phyloP scores from a whole-genome alignment of 345 rosid genomes.

The Cardiospermum halicacabum region DNA sequence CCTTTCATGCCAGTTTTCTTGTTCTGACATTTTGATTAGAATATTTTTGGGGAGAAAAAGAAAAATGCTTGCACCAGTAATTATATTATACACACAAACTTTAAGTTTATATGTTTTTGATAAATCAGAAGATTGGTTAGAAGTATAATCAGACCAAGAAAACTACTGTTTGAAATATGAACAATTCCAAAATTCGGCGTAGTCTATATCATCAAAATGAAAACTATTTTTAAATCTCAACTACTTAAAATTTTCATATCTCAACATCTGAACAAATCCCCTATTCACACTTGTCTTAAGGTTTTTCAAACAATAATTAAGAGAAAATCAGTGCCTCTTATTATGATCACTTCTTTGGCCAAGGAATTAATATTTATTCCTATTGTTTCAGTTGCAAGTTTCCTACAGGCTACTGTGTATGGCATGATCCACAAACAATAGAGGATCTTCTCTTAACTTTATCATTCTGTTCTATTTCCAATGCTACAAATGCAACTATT shows the following conservation, averaged over 20 bases:
- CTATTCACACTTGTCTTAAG: background rate
- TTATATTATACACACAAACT: too few species aligned
- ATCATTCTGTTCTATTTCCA: background rate
- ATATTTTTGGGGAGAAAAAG: too few species aligned
- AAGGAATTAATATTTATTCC: background rate
- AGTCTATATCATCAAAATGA: too few species aligned
- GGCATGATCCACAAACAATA: too few species aligned
- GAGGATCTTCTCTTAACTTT: background rate
- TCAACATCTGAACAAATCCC: background rate
- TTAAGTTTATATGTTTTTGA: too few species aligned
- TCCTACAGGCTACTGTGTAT: background rate
- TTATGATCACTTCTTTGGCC: background rate
- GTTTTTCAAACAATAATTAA: background rate
- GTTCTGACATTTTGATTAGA: background rate
- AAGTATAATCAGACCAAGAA: background rate
- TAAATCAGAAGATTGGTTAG: too few species aligned
- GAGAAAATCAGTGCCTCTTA: background rate
- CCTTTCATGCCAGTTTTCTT: background rate
- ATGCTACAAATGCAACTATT: background rate
- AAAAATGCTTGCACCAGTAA: too few species aligned
- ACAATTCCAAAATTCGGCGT: background rate
- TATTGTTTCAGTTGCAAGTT: background rate
- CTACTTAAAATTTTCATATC: background rate
- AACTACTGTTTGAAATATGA: background rate
- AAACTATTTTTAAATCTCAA: background rate